Percentiles rank a stretch among this genome's conserved stretches.
These are phyloP conservation scores for Phytopythium oedochilum DNA, from an alignment of 352 stramenopile species.

Conservation along the genomic window DNA sequence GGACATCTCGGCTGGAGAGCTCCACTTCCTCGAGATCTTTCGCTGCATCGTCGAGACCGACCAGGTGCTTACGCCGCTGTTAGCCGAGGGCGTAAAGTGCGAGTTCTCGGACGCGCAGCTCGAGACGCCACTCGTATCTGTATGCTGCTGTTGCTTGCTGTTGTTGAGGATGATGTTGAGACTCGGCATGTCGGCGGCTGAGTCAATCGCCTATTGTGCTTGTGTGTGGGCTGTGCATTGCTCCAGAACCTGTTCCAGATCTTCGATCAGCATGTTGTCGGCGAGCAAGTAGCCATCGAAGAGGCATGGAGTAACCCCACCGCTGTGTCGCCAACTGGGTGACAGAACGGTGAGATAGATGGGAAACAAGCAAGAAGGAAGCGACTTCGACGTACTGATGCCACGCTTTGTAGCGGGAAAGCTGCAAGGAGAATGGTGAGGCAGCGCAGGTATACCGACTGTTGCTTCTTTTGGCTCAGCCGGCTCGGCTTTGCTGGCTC, in stretches of 20 bases:
- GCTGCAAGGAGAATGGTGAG: no score
- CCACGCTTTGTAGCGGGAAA: no score
- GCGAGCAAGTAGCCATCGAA: not conserved
- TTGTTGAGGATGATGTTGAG: not conserved
- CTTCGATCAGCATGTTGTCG: slow-evolving; percentile 1
- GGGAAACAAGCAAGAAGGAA: no score
- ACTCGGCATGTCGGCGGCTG: not conserved
- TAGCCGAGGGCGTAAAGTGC: slow-evolving; percentile 37
- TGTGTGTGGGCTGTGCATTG: not conserved
- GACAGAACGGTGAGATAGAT: no score
- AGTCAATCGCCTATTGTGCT: not conserved
- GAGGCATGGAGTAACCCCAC: slow-evolving; percentile 1
- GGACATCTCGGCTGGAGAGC: slow-evolving; percentile 45
- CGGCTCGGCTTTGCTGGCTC: no score
- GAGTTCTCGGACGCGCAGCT: slow-evolving; percentile 34
- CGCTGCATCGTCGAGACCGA: slow-evolving; percentile 65
- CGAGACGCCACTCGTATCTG: slow-evolving; percentile 7
- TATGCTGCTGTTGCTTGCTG: not conserved
- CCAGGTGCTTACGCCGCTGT: slow-evolving; percentile 56
- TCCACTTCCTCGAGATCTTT: slow-evolving; percentile 66
- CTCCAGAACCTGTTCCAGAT: slow-evolving; percentile 3
- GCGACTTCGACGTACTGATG: no score
- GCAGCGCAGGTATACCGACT: no score
- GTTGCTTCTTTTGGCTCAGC: no score
- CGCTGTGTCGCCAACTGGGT: not conserved